Evolutionary conservation across 129 eudicot species (phyloP), one percentile per base, ranked within the genome.

Genomic region (Tagetes erecta): DNA sequence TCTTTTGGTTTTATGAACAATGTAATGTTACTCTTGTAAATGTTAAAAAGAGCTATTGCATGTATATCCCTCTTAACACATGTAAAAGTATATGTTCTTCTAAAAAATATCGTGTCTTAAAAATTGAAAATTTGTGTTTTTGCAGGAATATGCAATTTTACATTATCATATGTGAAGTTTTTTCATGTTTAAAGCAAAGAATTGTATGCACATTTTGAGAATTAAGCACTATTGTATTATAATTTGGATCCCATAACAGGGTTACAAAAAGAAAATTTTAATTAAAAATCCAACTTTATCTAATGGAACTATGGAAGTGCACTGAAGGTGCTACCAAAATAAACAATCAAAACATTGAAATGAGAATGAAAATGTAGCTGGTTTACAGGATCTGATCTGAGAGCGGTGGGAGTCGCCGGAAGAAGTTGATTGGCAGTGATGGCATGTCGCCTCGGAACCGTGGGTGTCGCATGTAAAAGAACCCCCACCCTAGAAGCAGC

Each of bases 371-470:
- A 20, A 20, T 20, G 27, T 20, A 20, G 27, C 10, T 64, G 38
- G 35, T 51, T 66, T 65, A 89, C 1, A 93, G 83, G 57, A 93
- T 93, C 73, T 89, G 98, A 80, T 93, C 96, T 20, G 98, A 93
- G 34, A 87, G 85, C 0, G 98, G 91, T 36, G 98, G 97, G 37
- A 94, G 91, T 75, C 98, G 84, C 46, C 93, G 84, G 91, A 94
- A 94, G 64, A 90, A 94, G 86, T 94, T 94, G 79, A 85, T 50
- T 3, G 93, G 91, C 11, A 84, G 74, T 0, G 96, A 83, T 2
- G 96, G 98, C 96, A 90, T 88, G 80, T 93, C 96, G 2, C 68
- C 91, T 0, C 98, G 86, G 76, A 94, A 94, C 83, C 93, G 79
- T 3, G 98, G 98, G 78, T 94, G 98, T 31, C 98, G 92, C 73